Evolutionary conservation across 1,139 yeast genomes (phyloP).

Genomic region (Magnusiomyces paraingens): DNA sequence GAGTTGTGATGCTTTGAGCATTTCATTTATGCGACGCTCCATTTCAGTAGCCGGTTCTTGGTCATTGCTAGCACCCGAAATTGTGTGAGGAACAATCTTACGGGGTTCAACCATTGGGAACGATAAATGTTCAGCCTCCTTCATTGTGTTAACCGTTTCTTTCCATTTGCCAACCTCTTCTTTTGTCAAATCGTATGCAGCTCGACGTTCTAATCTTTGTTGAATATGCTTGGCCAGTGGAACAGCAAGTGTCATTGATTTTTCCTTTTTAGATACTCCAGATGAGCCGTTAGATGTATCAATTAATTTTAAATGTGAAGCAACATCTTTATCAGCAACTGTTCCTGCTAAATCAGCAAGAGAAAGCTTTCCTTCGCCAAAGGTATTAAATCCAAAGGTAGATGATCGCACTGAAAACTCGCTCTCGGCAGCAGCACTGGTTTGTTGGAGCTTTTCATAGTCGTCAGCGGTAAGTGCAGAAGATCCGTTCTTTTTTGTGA

Average conservation of each 20-base stretch:
- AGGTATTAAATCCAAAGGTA: conserved; percentile 28
- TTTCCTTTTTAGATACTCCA: conserved; percentile 26
- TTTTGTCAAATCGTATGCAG: conserved; percentile 84
- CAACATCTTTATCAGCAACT: conserved; percentile 15
- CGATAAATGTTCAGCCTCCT: conserved; percentile 76
- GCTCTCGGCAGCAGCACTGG: conserved; percentile 58
- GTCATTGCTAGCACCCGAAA: conserved; percentile 31
- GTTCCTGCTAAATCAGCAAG: conserved; percentile 16
- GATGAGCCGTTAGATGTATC: conserved; percentile 10
- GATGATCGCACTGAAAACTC: conserved; percentile 63
- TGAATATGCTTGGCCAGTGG: conserved; percentile 86
- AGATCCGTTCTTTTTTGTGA: not conserved
- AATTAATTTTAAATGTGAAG: conserved; percentile 22
- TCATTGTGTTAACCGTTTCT: conserved; percentile 68
- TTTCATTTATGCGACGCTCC: conserved; percentile 57
- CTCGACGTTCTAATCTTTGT: conserved; percentile 77
- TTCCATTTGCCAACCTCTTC: conserved; percentile 87
- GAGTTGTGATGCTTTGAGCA: conserved; percentile 60
- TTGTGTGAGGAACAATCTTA: conserved; percentile 41
- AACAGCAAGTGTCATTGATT: conserved; percentile 47
- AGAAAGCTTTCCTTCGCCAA: conserved; percentile 10
- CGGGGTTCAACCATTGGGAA: conserved; percentile 56
- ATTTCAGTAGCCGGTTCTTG: conserved; percentile 45
- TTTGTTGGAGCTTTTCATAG: conserved; percentile 38
- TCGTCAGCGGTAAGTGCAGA: conserved; percentile 22